phyloP scores from a whole-genome alignment of 257 asterid species.

The Handroanthus guayacan region DNA sequence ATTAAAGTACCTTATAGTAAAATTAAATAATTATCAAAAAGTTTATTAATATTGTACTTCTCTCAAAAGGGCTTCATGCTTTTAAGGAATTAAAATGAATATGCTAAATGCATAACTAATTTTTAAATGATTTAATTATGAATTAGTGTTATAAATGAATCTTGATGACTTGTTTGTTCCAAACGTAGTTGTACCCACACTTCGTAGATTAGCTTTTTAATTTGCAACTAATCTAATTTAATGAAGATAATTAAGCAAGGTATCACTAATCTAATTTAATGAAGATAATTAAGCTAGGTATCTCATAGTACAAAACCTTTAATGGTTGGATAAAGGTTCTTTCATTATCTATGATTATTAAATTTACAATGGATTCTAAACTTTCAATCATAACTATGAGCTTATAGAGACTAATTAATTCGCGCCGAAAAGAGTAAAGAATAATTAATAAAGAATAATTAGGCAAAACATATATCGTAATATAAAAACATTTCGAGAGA shows the following conservation, averaged over 20 bases:
- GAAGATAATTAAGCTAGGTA: neutral
- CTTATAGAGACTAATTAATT: neutral
- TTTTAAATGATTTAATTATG: no score
- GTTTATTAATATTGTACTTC: no score
- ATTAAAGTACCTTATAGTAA: no score
- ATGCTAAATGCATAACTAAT: no score
- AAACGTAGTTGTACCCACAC: no score
- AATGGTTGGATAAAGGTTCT: neutral
- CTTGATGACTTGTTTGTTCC: no score
- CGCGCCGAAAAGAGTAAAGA: neutral
- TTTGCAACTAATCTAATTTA: neutral
- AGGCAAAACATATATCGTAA: neutral
- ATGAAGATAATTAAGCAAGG: neutral
- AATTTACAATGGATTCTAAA: conserved; percentile 7
- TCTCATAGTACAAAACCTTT: no score
- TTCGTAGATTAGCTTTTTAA: no score
- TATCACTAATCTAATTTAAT: neutral
- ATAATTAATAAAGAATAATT: neutral
- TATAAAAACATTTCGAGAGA: neutral
- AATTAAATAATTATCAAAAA: no score
- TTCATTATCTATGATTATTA: neutral
- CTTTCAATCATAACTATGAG: neutral
- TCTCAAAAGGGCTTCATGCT: no score
- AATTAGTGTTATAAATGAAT: no score
- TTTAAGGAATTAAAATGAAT: no score